phyloP scores from a whole-genome alignment of 805 yeast genomes.

The Starmerella asiatica region DNA sequence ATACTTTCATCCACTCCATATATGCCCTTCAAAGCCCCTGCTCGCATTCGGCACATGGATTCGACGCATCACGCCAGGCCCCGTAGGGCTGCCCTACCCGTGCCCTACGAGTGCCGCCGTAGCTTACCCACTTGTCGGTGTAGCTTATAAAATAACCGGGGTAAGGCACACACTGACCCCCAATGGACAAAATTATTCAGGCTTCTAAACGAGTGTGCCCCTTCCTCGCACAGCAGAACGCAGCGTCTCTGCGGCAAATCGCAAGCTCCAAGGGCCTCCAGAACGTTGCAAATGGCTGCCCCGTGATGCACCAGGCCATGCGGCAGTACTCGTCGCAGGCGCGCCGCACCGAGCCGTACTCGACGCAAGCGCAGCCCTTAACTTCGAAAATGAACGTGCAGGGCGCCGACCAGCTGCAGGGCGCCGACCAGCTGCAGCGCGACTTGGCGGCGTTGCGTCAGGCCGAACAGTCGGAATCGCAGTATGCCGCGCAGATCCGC shows the following conservation, averaged over 20 bases:
- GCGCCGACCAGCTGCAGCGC: neutral
- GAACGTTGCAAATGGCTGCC: slow-evolving; percentile 60
- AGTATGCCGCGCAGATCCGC: slow-evolving; percentile 32
- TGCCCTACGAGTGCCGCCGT: too few species aligned
- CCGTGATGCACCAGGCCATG: slow-evolving; percentile 80
- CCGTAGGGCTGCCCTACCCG: too few species aligned
- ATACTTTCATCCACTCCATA: too few species aligned
- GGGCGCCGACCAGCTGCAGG: neutral
- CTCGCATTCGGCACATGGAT: too few species aligned
- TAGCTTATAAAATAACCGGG: too few species aligned
- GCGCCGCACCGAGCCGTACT: too few species aligned
- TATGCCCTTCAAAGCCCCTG: too few species aligned
- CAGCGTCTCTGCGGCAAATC: slow-evolving; percentile 46
- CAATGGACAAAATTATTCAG: slow-evolving; percentile 71
- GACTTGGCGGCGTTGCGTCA: neutral
- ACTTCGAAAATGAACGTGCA: neutral
- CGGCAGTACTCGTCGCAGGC: slow-evolving; percentile 33
- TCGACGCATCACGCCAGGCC: too few species aligned
- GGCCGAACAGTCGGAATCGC: slow-evolving; percentile 11
- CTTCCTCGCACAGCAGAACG: slow-evolving; percentile 48
- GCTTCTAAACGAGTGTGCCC: slow-evolving; percentile 75
- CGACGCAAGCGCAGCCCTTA: slow-evolving; percentile 24
- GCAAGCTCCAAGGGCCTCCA: slow-evolving; percentile 34
- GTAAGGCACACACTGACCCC: too few species aligned
- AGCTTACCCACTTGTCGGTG: too few species aligned